Conservation (phyloP, 139 green algal species). For the Pleodorina starrii region DNA sequence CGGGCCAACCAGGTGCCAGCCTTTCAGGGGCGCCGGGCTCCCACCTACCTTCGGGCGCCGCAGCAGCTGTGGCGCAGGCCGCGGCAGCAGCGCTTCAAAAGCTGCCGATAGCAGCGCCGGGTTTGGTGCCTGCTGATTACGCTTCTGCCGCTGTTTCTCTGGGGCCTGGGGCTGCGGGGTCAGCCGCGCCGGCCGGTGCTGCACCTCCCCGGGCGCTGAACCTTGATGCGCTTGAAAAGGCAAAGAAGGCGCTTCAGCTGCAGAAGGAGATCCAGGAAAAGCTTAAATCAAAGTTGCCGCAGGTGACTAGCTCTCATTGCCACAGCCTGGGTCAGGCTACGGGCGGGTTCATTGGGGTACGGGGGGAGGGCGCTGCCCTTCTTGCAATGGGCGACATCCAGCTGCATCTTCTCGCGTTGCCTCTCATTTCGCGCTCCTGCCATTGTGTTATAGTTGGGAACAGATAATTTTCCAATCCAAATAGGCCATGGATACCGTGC, state of each 20-base stretch:
- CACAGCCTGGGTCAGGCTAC: too few relatives aligned
- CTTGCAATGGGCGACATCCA: too few relatives aligned
- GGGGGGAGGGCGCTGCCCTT: too few relatives aligned
- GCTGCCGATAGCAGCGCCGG: neutral
- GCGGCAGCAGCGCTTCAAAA: conserved; percentile 26
- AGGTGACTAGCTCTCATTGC: conserved; percentile 54
- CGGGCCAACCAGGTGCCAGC: neutral
- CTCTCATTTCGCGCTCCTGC: too few relatives aligned
- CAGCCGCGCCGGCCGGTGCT: neutral
- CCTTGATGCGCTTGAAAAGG: conserved; percentile 64
- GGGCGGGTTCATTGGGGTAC: too few relatives aligned
- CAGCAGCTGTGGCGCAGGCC: conserved; percentile 17
- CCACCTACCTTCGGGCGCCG: neutral
- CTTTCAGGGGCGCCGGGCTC: neutral
- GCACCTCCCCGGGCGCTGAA: neutral
- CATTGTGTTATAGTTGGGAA: too few relatives aligned
- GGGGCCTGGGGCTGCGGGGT: neutral
- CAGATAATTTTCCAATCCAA: too few relatives aligned
- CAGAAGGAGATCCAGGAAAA: conserved; percentile 73
- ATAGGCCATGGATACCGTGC: too few relatives aligned
- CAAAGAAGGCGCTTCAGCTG: conserved; percentile 69
- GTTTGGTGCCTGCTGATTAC: too few relatives aligned
- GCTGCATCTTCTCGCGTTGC: too few relatives aligned
- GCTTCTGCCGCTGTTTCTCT: neutral
- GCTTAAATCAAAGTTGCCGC: conserved; percentile 61